phyloP scores from a whole-genome alignment of 2,329 filamentous ascomycete genomes.

The Chalara sp. region DNA sequence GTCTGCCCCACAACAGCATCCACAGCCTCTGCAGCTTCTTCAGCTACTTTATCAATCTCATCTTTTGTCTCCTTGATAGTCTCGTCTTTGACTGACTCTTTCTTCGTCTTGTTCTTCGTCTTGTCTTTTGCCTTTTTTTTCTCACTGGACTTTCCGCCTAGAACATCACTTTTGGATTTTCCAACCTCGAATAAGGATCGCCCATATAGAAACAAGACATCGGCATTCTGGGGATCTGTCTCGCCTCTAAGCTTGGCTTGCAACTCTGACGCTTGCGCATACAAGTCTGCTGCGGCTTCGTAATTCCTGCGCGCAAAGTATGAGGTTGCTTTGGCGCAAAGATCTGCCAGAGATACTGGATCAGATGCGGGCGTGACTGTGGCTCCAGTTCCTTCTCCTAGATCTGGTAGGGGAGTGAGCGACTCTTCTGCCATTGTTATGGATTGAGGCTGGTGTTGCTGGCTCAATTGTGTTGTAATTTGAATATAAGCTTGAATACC shows the following conservation, averaged over 20 bases:
- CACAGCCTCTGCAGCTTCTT: conserved; percentile 34
- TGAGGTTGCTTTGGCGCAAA: conserved; percentile 71
- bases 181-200: conserved; percentile 91
- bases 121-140: conserved; percentile 42
- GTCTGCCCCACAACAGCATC: conserved; percentile 16
- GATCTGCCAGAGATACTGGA: conserved; percentile 65
- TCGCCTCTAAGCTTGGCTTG: conserved; percentile 91
- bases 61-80: conserved; percentile 23
- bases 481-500: no score
- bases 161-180: conserved; percentile 87
- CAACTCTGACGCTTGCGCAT: conserved; percentile 80
- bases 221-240: conserved; percentile 82
- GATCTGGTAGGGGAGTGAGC: conserved; percentile 16
- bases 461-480: no score
- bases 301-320: conserved; percentile 89
- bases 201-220: conserved; percentile 90
- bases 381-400: conserved; percentile 16
- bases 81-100: conserved; percentile 28
- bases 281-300: conserved; percentile 76
- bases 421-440: conserved; percentile 17
- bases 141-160: conserved; percentile 70
- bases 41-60: conserved; percentile 35
- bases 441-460: no score
- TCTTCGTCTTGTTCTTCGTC: conserved; percentile 33
- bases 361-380: conserved; percentile 24